Conservation (phyloP, 108 stramenopile genomes). For the Nitzschia palea region DNA sequence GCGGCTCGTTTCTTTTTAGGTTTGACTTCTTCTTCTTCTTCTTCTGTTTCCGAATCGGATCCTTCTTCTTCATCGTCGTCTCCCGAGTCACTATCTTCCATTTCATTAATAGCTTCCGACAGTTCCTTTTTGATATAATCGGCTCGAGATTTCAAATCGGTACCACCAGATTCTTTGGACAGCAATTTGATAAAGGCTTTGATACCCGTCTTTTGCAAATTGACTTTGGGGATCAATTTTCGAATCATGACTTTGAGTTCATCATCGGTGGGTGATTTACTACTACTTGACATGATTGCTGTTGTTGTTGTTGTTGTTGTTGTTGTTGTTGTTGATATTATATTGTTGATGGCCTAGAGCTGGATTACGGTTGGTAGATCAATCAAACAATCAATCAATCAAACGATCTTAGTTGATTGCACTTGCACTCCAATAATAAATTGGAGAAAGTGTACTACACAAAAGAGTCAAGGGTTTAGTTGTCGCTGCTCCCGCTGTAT, state of each 20-base stretch:
- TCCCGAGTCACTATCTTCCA: constrained; percentile 23
- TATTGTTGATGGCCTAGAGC: too few relatives aligned
- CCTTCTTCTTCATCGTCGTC: constrained; percentile 29
- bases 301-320: too few relatives aligned
- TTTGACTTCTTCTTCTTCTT: neutral
- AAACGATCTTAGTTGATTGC: too few relatives aligned
- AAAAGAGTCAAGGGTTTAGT: too few relatives aligned
- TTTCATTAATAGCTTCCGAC: constrained; percentile 62
- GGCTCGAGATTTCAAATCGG: constrained; percentile 45
- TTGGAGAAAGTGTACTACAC: too few relatives aligned
- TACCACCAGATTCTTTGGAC: constrained; percentile 57
- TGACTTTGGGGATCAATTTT: constrained; percentile 59
- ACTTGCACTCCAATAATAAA: too few relatives aligned
- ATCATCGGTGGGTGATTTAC: too few relatives aligned
- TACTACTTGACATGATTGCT: too few relatives aligned
- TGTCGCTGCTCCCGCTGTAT: too few relatives aligned
- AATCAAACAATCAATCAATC: too few relatives aligned
- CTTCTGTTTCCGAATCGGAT: constrained; percentile 12
- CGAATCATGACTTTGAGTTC: constrained; percentile 40
- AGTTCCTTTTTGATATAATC: constrained; percentile 70
- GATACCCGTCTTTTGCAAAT: constrained; percentile 67
- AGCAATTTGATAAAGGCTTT: constrained; percentile 75
- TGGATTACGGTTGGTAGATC: too few relatives aligned
- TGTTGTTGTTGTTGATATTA: too few relatives aligned
- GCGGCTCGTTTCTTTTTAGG: constrained; percentile 15